phyloP scores from a whole-genome alignment of 352 stramenopile genomes.

The Globisporangium iwayamae region DNA sequence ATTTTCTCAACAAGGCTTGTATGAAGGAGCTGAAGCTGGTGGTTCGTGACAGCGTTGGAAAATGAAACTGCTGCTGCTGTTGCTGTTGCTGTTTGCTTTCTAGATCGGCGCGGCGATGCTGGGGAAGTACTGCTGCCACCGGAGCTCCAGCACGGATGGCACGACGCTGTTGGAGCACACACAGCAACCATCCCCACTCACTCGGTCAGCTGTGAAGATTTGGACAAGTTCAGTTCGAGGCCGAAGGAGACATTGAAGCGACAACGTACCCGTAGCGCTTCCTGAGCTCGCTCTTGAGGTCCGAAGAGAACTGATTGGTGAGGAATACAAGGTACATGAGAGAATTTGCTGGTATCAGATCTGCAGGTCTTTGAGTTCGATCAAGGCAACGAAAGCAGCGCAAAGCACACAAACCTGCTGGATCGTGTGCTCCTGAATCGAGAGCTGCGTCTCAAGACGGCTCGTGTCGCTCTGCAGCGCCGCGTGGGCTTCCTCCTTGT shows the following conservation, averaged over 20 bases:
- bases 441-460: slow-evolving; percentile 4
- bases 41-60: too few relatives aligned
- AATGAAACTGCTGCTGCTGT: not conserved
- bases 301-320: slow-evolving; percentile 36
- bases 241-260: not conserved
- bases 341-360: not conserved
- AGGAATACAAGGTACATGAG: not conserved
- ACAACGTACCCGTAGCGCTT: slow-evolving; percentile 54
- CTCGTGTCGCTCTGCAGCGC: slow-evolving; percentile 3
- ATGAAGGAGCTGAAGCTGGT: too few relatives aligned
- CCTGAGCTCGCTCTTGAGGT: slow-evolving; percentile 46
- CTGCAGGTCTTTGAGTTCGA: not conserved
- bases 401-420: slow-evolving; percentile 9
- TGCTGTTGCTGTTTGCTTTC: not conserved
- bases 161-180: slow-evolving; percentile 27
- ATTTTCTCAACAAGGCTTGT: too few relatives aligned
- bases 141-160: slow-evolving; percentile 42
- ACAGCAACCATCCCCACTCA: too few relatives aligned
- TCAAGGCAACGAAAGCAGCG: too few relatives aligned
- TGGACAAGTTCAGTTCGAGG: not conserved
- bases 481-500: slow-evolving; percentile 18
- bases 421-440: slow-evolving; percentile 7
- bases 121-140: slow-evolving; percentile 59
- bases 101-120: slow-evolving; percentile 12
- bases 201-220: not conserved